phyloP scores from a whole-genome alignment of 106 monocot species.

The Gastrodia elata region DNA sequence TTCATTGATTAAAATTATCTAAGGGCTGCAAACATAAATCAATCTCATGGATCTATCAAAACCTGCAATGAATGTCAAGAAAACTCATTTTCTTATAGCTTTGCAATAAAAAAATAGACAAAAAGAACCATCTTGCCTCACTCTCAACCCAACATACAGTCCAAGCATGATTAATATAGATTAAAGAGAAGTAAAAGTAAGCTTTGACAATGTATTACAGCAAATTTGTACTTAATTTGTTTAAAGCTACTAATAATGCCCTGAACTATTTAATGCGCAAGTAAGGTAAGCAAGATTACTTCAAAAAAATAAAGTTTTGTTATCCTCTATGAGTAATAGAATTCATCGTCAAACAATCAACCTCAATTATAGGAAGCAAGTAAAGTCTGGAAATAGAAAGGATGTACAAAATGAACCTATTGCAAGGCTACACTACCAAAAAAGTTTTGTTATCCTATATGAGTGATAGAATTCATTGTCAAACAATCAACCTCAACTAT shows the following conservation, averaged over 20 bases:
- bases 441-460: background rate
- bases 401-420: too few species aligned
- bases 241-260: too few species aligned
- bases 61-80: background rate
- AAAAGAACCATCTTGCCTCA: too few species aligned
- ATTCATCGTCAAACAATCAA: background rate
- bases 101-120: background rate
- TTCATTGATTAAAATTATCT: background rate
- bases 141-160: too few species aligned
- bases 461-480: background rate
- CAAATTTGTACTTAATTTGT: too few species aligned
- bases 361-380: background rate
- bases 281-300: background rate
- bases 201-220: too few species aligned
- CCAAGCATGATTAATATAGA: too few species aligned
- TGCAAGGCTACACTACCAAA: background rate
- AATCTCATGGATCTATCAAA: background rate
- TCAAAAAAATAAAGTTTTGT: background rate
- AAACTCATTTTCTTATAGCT: background rate
- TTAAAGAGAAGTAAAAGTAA: too few species aligned
- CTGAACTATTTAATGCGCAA: too few species aligned
- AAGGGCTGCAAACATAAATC: background rate
- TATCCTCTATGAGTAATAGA: background rate
- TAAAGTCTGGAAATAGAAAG: background rate
- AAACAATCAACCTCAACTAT: background rate